These are phyloP conservation scores for Penicillium lividum DNA, from an alignment of 495 filamentous ascomycete genomes.

Conservation along the genomic window DNA sequence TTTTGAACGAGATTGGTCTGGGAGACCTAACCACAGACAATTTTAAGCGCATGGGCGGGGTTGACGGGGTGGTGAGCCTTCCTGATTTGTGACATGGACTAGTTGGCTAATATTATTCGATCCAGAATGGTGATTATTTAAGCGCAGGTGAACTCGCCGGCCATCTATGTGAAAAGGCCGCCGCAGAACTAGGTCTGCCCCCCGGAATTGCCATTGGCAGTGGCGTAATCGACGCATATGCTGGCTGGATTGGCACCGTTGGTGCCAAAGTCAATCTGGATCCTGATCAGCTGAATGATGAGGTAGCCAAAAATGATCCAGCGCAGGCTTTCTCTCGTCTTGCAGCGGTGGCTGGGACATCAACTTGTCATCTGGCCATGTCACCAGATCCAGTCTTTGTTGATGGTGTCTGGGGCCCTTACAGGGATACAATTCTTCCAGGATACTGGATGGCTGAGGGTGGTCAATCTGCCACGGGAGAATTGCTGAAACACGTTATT, in stretches of 20 bases:
- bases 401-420: slow-evolving; percentile 93
- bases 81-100: background rate
- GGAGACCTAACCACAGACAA: slow-evolving; percentile 78
- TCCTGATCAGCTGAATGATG: slow-evolving; percentile 58
- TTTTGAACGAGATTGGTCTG: slow-evolving; percentile 80
- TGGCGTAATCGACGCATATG: slow-evolving; percentile 97
- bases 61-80: slow-evolving; percentile 83
- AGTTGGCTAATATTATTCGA: slow-evolving; percentile 2
- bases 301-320: slow-evolving; percentile 70
- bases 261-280: slow-evolving; percentile 83
- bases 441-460: slow-evolving; percentile 96
- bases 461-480: slow-evolving; percentile 92
- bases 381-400: slow-evolving; percentile 88
- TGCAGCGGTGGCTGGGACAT: slow-evolving; percentile 94
- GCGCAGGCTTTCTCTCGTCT: slow-evolving; percentile 91
- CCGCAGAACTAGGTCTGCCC: slow-evolving; percentile 78
- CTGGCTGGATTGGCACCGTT: slow-evolving; percentile 98
- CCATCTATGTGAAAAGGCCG: slow-evolving; percentile 78
- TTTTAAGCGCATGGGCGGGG: slow-evolving; percentile 89
- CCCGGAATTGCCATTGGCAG: slow-evolving; percentile 89
- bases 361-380: slow-evolving; percentile 96
- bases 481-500: slow-evolving; percentile 88
- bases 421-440: slow-evolving; percentile 88
- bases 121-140: slow-evolving; percentile 82
- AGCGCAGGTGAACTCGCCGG: slow-evolving; percentile 91